Evolutionary conservation across 2,329 filamentous ascomycete species (phyloP).

Genomic region (Periconia macrospinosa): DNA sequence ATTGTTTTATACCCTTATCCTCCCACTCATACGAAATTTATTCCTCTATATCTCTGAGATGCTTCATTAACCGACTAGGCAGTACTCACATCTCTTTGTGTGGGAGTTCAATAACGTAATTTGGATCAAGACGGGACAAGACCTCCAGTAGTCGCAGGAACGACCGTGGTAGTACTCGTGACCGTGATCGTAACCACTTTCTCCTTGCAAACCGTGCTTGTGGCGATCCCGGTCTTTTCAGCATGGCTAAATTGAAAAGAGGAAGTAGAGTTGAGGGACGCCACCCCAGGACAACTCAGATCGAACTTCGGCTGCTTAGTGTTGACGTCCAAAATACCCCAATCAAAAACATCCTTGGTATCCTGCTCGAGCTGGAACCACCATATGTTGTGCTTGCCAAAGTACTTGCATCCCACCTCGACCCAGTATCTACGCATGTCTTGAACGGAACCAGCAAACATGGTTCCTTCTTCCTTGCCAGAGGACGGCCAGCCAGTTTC

Average conservation of each 20-base stretch:
- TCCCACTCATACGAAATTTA: too few relatives aligned
- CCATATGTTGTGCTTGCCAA: constrained; percentile 35
- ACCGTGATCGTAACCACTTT: too few relatives aligned
- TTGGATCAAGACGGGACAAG: too few relatives aligned
- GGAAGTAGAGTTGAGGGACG: not conserved
- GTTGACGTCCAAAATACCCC: constrained; percentile 24
- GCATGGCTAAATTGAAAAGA: not conserved
- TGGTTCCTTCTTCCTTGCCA: constrained; percentile 10
- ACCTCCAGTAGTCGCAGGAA: too few relatives aligned
- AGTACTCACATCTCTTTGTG: too few relatives aligned
- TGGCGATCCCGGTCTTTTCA: too few relatives aligned
- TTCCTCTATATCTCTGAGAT: too few relatives aligned
- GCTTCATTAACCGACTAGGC: too few relatives aligned
- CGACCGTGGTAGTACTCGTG: too few relatives aligned
- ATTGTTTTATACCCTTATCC: too few relatives aligned
- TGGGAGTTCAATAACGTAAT: too few relatives aligned
- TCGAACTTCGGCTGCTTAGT: not conserved
- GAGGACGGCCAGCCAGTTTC: constrained; percentile 37
- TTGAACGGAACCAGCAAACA: constrained; percentile 1
- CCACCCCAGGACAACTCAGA: not conserved
- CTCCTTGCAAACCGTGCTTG: too few relatives aligned
- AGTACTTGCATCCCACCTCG: constrained; percentile 30
- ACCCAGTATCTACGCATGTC: constrained; percentile 33
- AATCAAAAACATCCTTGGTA: constrained; percentile 24
- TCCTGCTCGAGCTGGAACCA: constrained; percentile 37